Base-by-base conservation (phyloP, 108 stramenopile species). In the Aurantiochytrium sp. region DNA sequence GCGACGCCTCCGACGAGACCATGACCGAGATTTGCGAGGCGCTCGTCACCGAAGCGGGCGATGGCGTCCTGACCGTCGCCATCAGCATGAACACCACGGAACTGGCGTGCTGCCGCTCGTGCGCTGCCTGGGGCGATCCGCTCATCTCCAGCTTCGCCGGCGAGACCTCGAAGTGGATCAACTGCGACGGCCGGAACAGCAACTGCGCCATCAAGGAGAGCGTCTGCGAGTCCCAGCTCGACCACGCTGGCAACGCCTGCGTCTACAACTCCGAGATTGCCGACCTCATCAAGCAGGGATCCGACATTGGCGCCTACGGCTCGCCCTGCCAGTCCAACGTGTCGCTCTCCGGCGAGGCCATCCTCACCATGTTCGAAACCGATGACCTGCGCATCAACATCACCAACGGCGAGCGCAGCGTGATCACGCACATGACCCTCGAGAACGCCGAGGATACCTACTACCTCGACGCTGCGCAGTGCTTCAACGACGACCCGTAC, bases 191-290 rank as follows among this genome's bases (percentile, higher is more conserved):
- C 45, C 73, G 73, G 10, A 48, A 81, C 73, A 27, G 24, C 45
- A 15, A 42, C 3, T 81, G 73, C 3, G 17, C 19, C n/a, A 24
- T 81, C 45, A 48, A 81, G 19, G 73, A 81, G 45, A 24, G 32
- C 1, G 42, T 81, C 30, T 81, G 73, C 45, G 4, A 2, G 3
- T 17, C 21, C 30, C 42, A 81, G 24, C 39, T 48, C 45, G 73
- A 81, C 73, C 73, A 81, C 39, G 73, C 73, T 48, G 73, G 73
- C 45, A 81, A 81, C 24, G 45, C 73, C 17, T 81, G 73, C 45
- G 73, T 81, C 45, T 81, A 48, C 42, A 81, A 48, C 73, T 12
- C 39, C n/a, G 39, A 12, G 42, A 41, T 41, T 81, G 73, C 73
- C n/a, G 45, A 81, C 30, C 42, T 48, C 15, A 81, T 81, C 73